Conservation (phyloP, 2,329 filamentous ascomycete species). For the Ceratocystis diversiconidia region DNA sequence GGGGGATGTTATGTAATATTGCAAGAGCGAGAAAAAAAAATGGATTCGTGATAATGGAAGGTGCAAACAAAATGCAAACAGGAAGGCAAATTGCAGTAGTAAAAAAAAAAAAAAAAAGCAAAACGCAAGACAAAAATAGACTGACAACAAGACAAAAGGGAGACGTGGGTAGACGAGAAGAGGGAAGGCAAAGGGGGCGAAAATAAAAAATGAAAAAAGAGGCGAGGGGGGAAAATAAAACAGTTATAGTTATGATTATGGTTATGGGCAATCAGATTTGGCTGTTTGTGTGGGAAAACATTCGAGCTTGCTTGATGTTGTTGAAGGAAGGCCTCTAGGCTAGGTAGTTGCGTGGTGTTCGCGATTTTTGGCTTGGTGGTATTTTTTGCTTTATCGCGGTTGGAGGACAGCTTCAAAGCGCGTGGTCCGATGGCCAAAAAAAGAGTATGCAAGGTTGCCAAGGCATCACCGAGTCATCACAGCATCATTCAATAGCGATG, state of each 20-base stretch:
- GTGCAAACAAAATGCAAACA: conserved; percentile 8
- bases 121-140: conserved; percentile 14
- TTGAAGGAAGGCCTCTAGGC: conserved; percentile 3
- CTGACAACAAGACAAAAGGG: conserved; percentile 17
- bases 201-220: conserved; percentile 6
- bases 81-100: conserved; percentile 12
- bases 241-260: no score
- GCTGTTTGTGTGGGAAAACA: neutral
- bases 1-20: neutral
- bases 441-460: neutral
- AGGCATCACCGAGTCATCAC: neutral
- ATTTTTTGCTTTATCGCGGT: neutral
- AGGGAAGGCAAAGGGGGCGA: conserved; percentile 18
- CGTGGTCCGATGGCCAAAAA: neutral
- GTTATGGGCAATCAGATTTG: neutral
- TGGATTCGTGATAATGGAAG: conserved; percentile 13
- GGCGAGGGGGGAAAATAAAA: neutral
- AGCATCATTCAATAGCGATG: neutral
- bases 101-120: conserved; percentile 17
- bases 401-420: neutral
- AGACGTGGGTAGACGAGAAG: conserved; percentile 7
- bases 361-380: neutral
- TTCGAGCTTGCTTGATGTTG: neutral
- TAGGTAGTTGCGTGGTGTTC: neutral
- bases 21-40: conserved; percentile 13